These are phyloP conservation scores for Gaeumannomyces tritici DNA, from an alignment of 2,329 filamentous ascomycete species.

Conservation along the genomic window DNA sequence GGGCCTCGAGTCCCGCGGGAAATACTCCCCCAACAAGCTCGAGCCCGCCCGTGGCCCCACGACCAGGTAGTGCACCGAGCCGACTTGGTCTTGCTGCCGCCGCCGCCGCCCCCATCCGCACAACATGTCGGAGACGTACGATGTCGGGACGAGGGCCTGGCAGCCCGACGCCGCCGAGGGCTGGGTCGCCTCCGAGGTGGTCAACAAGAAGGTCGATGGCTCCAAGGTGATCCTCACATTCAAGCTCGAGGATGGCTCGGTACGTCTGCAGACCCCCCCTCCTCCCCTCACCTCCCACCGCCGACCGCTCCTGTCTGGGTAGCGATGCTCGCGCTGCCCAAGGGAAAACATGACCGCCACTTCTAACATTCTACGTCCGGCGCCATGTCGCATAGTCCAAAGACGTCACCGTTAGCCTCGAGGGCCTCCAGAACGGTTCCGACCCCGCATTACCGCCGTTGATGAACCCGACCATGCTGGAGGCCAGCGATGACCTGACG, in stretches of 20 bases:
- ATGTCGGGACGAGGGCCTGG: conserved; percentile 96
- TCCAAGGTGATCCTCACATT: conserved; percentile 84
- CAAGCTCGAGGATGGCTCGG: conserved; percentile 86
- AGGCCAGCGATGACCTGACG: conserved; percentile 96
- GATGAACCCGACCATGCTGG: conserved; percentile 97
- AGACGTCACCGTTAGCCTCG: conserved; percentile 65
- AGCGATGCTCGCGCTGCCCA: background rate
- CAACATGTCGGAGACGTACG: conserved; percentile 85
- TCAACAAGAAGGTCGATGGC: conserved; percentile 74
- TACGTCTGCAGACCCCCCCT: conserved; percentile 27
- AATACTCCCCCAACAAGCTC: background rate
- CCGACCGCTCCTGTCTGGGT: background rate
- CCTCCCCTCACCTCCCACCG: too few species aligned
- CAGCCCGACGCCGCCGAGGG: conserved; percentile 93
- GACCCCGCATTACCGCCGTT: conserved; percentile 76
- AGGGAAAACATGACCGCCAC: background rate
- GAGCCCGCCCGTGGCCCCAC: background rate
- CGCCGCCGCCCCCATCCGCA: conserved; percentile 11
- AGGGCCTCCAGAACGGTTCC: conserved; percentile 67
- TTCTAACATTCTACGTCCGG: background rate
- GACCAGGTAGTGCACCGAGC: background rate
- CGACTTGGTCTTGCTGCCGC: background rate
- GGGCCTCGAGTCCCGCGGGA: background rate
- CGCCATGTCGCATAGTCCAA: conserved; percentile 48
- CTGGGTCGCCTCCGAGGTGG: conserved; percentile 94